Conservation (phyloP, 148 eudicot species). For the Cornus suecica region DNA sequence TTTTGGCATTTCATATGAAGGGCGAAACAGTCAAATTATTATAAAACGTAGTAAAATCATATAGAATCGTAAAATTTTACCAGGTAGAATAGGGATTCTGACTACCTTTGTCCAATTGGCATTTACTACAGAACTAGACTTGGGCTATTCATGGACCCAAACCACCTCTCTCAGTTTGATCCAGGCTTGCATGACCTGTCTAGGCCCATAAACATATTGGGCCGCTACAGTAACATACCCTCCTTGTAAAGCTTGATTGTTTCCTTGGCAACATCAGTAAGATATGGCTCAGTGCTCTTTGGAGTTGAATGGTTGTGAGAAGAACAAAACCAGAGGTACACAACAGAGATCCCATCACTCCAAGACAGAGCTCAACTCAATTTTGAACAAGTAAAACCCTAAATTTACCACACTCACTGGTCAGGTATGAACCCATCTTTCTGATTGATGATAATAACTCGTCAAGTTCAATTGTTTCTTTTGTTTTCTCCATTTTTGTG, state of each 20-base stretch:
- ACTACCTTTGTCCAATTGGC: no score
- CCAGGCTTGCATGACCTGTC: neutral
- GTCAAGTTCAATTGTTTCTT: neutral
- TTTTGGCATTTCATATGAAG: no score
- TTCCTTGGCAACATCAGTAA: neutral
- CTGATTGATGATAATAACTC: neutral
- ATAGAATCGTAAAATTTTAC: no score
- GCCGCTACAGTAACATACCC: neutral
- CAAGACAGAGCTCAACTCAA: neutral
- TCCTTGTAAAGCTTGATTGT: neutral
- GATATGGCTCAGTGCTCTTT: constrained; percentile 3
- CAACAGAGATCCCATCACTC: neutral
- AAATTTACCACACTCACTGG: neutral
- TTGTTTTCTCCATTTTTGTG: neutral
- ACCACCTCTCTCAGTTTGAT: neutral
- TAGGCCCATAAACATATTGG: neutral
- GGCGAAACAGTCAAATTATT: no score
- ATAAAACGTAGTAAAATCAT: no score
- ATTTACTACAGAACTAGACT: no score
- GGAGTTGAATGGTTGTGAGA: constrained; percentile 23
- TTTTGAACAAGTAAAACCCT: neutral
- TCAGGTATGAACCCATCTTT: constrained; percentile 14
- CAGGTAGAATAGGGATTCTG: no score
- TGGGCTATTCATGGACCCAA: neutral
- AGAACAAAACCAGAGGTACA: neutral